Conservation (phyloP, 2,329 filamentous ascomycete genomes). For the Knoxdaviesia proteae region DNA sequence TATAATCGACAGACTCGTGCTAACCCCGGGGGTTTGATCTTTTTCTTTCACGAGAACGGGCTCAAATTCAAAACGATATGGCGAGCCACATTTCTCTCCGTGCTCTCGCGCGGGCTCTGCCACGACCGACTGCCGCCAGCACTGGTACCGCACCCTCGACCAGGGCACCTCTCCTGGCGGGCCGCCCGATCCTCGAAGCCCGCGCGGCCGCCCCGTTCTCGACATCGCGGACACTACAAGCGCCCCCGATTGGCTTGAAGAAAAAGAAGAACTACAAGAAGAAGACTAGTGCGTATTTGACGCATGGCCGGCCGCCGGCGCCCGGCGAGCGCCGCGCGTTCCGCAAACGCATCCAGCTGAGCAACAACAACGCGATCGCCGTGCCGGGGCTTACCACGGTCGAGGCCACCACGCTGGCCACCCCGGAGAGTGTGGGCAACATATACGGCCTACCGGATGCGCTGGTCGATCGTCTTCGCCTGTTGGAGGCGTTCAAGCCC, state of each 20-base stretch:
- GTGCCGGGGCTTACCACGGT: slow-evolving; percentile 48
- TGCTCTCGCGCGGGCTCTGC: slow-evolving; percentile 18
- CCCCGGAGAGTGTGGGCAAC: slow-evolving; percentile 35
- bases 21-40: too few relatives aligned
- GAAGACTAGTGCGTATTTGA: slow-evolving; percentile 17
- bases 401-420: slow-evolving; percentile 29
- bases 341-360: slow-evolving; percentile 75
- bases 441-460: slow-evolving; percentile 48
- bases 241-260: slow-evolving; percentile 14
- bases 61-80: slow-evolving; percentile 9
- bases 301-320: slow-evolving; percentile 32
- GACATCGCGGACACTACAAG: slow-evolving; percentile 12
- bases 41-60: too few relatives aligned
- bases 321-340: slow-evolving; percentile 71
- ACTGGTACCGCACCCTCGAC: slow-evolving; percentile 6
- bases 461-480: slow-evolving; percentile 60
- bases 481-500: slow-evolving; percentile 77
- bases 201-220: slow-evolving; percentile 20
- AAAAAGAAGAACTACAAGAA: slow-evolving; percentile 31
- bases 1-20: too few relatives aligned
- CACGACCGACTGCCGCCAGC: slow-evolving; percentile 13
- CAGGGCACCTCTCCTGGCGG: slow-evolving; percentile 7
- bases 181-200: background rate
- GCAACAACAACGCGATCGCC: slow-evolving; percentile 79
- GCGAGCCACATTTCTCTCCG: slow-evolving; percentile 19